Percentiles rank a stretch among this genome's conserved stretches.
phyloP scores from a whole-genome alignment of 108 stramenopile genomes.

The Epithemia pelagica region DNA sequence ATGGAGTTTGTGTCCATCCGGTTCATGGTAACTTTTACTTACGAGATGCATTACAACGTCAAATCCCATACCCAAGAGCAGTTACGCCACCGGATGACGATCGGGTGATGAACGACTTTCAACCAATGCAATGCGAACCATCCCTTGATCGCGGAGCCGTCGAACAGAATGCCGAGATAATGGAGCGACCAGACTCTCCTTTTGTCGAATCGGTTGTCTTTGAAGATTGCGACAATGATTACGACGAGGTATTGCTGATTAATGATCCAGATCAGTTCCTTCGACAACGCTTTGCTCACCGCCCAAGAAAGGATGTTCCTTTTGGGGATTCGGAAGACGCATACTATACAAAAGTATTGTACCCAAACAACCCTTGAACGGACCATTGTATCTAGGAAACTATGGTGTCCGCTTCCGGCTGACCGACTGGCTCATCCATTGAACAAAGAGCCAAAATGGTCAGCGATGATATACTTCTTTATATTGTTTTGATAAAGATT shows the following conservation, averaged over 20 bases:
- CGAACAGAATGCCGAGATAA: background rate
- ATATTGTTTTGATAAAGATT: no score
- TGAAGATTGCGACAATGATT: background rate
- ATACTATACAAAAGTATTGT: background rate
- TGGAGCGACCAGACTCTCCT: background rate
- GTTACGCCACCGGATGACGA: background rate
- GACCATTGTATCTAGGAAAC: no score
- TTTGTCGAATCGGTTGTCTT: background rate
- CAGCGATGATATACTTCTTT: no score
- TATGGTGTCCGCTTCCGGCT: no score
- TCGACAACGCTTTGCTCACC: background rate
- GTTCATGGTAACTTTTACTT: constrained; percentile 20
- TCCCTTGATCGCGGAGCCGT: background rate
- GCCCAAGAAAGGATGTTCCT: background rate
- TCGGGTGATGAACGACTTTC: background rate
- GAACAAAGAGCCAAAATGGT: no score
- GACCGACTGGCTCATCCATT: no score
- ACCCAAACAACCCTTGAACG: background rate
- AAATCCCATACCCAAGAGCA: background rate
- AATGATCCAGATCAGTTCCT: background rate
- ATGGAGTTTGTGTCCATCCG: constrained; percentile 81
- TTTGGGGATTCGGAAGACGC: background rate
- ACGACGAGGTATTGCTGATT: background rate
- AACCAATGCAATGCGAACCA: background rate
- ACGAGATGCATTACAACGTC: background rate